These are phyloP conservation scores for Noccaea caerulescens DNA, from an alignment of 345 rosid species.

Conservation along the genomic window DNA sequence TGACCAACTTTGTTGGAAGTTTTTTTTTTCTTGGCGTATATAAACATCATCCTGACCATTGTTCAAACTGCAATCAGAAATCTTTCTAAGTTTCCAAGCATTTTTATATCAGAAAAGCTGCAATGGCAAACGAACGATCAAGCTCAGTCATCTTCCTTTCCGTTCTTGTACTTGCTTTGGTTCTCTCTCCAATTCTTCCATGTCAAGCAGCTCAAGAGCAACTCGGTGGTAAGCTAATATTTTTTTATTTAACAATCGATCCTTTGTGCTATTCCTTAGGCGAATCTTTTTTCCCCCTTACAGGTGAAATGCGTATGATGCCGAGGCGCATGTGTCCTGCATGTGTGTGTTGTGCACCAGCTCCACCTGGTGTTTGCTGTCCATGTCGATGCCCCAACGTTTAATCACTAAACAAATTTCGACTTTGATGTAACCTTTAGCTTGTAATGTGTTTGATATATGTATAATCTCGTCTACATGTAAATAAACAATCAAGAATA, in stretches of 20 bases:
- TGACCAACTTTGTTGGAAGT: conserved; percentile 18
- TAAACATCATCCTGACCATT: background rate
- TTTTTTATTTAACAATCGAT: background rate
- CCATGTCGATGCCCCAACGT: conserved; percentile 30
- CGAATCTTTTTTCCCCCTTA: background rate
- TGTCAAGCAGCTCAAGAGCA: conserved; percentile 34
- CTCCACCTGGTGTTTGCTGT: conserved; percentile 33
- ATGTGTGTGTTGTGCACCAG: conserved; percentile 39
- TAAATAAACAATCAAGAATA: too few relatives aligned
- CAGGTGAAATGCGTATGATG: conserved; percentile 27
- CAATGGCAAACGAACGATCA: conserved; percentile 28
- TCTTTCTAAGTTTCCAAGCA: background rate
- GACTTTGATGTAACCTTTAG: background rate
- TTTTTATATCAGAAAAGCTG: background rate
- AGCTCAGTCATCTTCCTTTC: conserved; percentile 25
- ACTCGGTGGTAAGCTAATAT: conserved; percentile 22
- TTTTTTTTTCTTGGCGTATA: conserved; percentile 18
- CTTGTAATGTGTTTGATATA: background rate
- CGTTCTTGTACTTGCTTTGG: conserved; percentile 27
- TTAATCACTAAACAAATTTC: background rate
- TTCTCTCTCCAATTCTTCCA: conserved; percentile 20
- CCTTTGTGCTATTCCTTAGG: background rate
- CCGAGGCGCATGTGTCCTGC: conserved; percentile 9
- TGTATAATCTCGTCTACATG: too few relatives aligned
- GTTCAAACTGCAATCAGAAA: conserved; percentile 17